Conservation (phyloP, 2,329 filamentous ascomycete species). For the Polychaeton citri region DNA sequence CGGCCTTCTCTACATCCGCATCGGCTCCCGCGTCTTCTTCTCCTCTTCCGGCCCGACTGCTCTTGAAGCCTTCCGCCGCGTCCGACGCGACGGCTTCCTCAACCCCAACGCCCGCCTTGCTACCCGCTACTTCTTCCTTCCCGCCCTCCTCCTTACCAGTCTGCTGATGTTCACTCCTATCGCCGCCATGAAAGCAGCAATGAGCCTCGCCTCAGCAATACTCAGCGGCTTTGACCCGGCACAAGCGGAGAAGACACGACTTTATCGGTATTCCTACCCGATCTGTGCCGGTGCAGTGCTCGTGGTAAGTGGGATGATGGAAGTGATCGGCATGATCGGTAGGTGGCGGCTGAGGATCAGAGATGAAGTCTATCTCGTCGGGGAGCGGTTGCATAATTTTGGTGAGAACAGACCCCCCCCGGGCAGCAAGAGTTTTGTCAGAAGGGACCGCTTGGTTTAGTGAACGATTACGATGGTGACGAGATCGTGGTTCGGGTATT, state of each 20-base stretch:
- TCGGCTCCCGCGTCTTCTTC: conserved; percentile 56
- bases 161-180: conserved; percentile 54
- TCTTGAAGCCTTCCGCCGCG: conserved; percentile 59
- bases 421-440: conserved; percentile 19
- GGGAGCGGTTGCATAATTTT: conserved; percentile 90
- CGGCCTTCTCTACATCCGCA: conserved; percentile 78
- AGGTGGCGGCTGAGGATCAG: conserved; percentile 70
- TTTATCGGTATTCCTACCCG: conserved; percentile 65
- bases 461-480: too few species aligned
- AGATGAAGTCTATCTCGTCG: conserved; percentile 93
- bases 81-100: conserved; percentile 55
- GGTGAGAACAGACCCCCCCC: conserved; percentile 41
- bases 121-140: conserved; percentile 77
- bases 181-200: conserved; percentile 39
- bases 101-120: conserved; percentile 66
- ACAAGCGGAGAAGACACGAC: conserved; percentile 9
- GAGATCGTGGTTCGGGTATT: too few species aligned
- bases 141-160: conserved; percentile 48
- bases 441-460: too few species aligned
- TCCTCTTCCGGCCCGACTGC: conserved; percentile 57
- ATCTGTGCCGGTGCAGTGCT: conserved; percentile 35
- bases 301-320: conserved; percentile 37
- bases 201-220: conserved; percentile 22
- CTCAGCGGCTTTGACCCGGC: conserved; percentile 1
- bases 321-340: conserved; percentile 45